Evolutionary conservation across 352 stramenopile genomes (phyloP), one percentile per base, ranked within the genome.

Genomic region (Globisporangium iwayamae): DNA sequence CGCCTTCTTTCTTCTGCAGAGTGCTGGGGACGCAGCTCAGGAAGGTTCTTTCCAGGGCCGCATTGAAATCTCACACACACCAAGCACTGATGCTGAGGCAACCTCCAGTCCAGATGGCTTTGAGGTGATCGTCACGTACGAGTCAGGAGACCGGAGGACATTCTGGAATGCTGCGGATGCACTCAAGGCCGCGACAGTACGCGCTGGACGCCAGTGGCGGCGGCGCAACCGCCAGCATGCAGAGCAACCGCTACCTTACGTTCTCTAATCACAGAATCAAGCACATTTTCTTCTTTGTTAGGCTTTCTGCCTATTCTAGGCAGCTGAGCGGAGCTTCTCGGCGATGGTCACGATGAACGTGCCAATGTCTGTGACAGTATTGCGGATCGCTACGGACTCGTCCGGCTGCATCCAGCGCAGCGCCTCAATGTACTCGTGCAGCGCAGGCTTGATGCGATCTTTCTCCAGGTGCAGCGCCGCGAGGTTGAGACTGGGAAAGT

Each of bases 381-480:
- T 90, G 41, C 83, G 79, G 48, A 92, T 90, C 63, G 78, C 68
- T 41, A 68, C 63, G 0, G 67, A 72, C 39, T 85, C 83, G 11
- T 88, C 75, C 1, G 72, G 60, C 4, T 58, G 43, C 78, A 91
- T 87, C 83, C 83, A 93, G 51, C 85, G 77, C 63, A 93, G 69
- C 34, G 81, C 73, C 53, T 90, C 76, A 45, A 93, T 93, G 62
- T 93, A 93, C 52, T 90, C 72, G 56, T 91, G 81, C 41, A 93
- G 63, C 14, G 83, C 81, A 3, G 64, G 63, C 54, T 89, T 89
- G 13, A 91, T 69, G 2, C 77, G 78, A 54, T 91, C 74, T 41
- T 91, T 73, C 38, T 87, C 78, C 20, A 91, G 63, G 54, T 91
- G 72, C 60, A 90, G 48, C 25, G 74, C 75, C 1, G 81, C 83